phyloP scores from a whole-genome alignment of 805 yeast species.

The Yarrowia sp. region DNA sequence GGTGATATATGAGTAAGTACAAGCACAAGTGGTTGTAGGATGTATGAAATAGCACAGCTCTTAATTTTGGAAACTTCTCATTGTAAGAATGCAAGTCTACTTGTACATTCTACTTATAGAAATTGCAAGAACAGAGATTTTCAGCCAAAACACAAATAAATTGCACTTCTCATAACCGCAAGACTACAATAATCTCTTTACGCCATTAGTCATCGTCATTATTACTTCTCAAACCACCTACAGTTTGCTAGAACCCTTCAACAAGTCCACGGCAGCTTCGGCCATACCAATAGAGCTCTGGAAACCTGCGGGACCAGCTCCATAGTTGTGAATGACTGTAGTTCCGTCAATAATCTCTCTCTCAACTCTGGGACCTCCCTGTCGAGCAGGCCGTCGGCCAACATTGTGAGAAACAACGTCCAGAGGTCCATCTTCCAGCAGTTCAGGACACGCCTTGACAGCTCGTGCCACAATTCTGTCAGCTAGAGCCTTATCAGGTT shows the following conservation, averaged over 20 bases:
- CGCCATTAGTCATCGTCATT: too few species aligned
- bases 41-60: too few species aligned
- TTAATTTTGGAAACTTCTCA: too few species aligned
- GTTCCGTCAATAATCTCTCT: constrained; percentile 54
- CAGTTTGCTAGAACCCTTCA: constrained; percentile 18
- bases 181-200: too few species aligned
- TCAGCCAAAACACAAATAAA: too few species aligned
- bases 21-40: neutral
- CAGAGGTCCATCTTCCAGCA: constrained; percentile 48
- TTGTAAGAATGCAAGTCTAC: too few species aligned
- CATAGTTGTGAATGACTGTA: constrained; percentile 70
- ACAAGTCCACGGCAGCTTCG: constrained; percentile 51
- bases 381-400: constrained; percentile 78
- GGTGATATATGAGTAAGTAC: too few species aligned
- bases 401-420: constrained; percentile 71
- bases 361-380: constrained; percentile 79
- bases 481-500: constrained; percentile 63
- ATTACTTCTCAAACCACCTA: neutral
- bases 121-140: too few species aligned
- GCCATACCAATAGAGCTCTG: constrained; percentile 76
- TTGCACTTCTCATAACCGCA: too few species aligned
- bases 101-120: too few species aligned
- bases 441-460: constrained; percentile 55
- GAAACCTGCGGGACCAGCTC: constrained; percentile 80
- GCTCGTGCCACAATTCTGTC: constrained; percentile 68